Base-by-base conservation (phyloP, 805 yeast species). In the Zygotorulaspora danielsina region DNA sequence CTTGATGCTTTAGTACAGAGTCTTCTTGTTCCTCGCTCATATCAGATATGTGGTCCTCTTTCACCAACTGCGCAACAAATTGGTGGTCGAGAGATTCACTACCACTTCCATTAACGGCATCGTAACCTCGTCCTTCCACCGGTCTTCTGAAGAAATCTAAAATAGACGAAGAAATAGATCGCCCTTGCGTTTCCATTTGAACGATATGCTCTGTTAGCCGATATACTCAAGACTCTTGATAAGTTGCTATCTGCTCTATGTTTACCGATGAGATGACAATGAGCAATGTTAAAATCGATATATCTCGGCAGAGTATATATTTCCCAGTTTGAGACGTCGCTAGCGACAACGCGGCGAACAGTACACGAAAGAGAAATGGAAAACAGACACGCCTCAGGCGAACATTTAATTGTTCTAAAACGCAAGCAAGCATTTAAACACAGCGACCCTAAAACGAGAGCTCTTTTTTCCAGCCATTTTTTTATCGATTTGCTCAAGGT, bases 161-260 rank as follows among this genome's bases (percentile, higher is more conserved):
- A 5, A 59, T 38, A 2, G 59, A 46, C 3, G 64, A 52, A 7
- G 64, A 59, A 11, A 59, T 45, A 11, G 61, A 55, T 32, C 62
- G 51, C 44, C 50, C 57, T 26, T 38, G 42, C 30, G 38, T 42
- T 10, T 20, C 34, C 15, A 32, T 38, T 13, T 16, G 22, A 29
- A 25, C 10, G 24, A 26, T 35, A 22, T 19, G 7, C 24, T 21
- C n/a, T n/a, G n/a, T 21, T 21, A 10, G 24, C 9, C 24, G 10
- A 21, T 21, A 10, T 21, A 7, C 24, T 21, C 24, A 21, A 21
- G 24, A 21, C 24, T n/a, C n/a, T n/a, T n/a, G n/a, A n/a, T n/a
- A n/a, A n/a, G n/a, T n/a, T n/a, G n/a, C n/a, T n/a, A n/a, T n/a
- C n/a, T n/a, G n/a, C n/a, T n/a, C n/a, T n/a, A n/a, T n/a, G n/a